phyloP scores from a whole-genome alignment of 2,329 filamentous ascomycete genomes.

The Colletotrichum euphorbiae region DNA sequence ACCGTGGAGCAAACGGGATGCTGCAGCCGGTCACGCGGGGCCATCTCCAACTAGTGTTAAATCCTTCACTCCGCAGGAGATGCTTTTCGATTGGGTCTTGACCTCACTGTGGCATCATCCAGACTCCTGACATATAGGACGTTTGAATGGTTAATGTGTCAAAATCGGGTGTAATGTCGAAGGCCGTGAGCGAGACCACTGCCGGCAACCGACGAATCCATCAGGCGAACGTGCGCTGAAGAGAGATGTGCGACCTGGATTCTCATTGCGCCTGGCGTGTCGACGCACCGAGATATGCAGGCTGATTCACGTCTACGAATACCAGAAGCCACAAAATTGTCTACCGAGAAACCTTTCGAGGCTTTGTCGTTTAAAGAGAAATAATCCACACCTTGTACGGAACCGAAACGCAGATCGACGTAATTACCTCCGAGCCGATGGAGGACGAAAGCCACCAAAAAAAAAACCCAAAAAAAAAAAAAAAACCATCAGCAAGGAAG shows the following conservation, averaged over 20 bases:
- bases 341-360: no score
- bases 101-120: conserved; percentile 37
- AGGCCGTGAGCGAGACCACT: conserved; percentile 19
- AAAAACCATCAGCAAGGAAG: conserved; percentile 33
- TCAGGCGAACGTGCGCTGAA: conserved; percentile 14
- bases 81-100: conserved; percentile 19
- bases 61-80: conserved; percentile 14
- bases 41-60: conserved; percentile 18
- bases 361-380: not conserved
- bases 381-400: not conserved
- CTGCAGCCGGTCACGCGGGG: conserved; percentile 37
- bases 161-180: conserved; percentile 14
- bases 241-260: conserved; percentile 12
- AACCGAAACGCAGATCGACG: conserved; percentile 34
- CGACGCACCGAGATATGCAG: conserved; percentile 22
- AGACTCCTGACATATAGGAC: conserved; percentile 24
- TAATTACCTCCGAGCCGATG: conserved; percentile 24
- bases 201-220: conserved; percentile 28
- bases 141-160: not conserved
- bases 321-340: no score
- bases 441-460: conserved; percentile 33
- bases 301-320: not conserved
- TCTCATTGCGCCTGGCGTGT: conserved; percentile 4
- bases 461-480: no score
- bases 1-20: conserved; percentile 26